Evolutionary conservation across 768 basidiomycete genomes (phyloP), one percentile per base, ranked within the genome.

Genomic region (Lactarius tabidus): DNA sequence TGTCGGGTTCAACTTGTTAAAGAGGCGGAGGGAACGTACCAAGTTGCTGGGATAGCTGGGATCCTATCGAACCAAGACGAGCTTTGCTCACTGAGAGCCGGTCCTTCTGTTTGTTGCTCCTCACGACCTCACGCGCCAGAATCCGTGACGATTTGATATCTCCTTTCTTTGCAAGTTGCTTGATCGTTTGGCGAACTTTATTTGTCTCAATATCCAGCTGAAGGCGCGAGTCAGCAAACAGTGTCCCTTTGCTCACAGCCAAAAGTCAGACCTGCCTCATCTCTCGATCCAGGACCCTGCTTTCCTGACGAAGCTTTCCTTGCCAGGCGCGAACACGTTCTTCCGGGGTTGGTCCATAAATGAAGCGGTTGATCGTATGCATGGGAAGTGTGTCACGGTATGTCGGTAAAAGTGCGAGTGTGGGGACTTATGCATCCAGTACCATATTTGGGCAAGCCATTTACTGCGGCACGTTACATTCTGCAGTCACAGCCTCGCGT

Each of bases 341-440:
- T 76, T 98, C 95, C 28, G 95, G 90, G 0, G 96, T 93, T 20
- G 95, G 96, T 2, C 97, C 97, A 78, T 98, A 98, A 53, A 99
- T 77, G 75, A 95, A 95, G 48, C 94, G 87, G 75, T 93, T 95
- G 73, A 98, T 89, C 38, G 88, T 77, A 75, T 93, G 91, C 91
- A 94, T 93, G 43, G 18, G 33, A 43, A 33, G 45, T 20, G 60
- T 26, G 26, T 20, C 35, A n/a, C 31, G 8, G n/a, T 29, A 29
- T 31, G 18, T 29, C 23, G 33, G 54, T 31, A 20, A 15, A 26
- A 35, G 18, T 29, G 33, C 31, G 9, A 33, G 54, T 35, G 20
- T 23, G n/a, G 6, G 18, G 9, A 55, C 29, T 33, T 55, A 26
- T 5, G 45, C 26, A 48, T 3, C 9, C 18, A 10, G 6, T 35